phyloP scores from a whole-genome alignment of 2,329 filamentous ascomycete species.

The Chaetothyriales sp. region DNA sequence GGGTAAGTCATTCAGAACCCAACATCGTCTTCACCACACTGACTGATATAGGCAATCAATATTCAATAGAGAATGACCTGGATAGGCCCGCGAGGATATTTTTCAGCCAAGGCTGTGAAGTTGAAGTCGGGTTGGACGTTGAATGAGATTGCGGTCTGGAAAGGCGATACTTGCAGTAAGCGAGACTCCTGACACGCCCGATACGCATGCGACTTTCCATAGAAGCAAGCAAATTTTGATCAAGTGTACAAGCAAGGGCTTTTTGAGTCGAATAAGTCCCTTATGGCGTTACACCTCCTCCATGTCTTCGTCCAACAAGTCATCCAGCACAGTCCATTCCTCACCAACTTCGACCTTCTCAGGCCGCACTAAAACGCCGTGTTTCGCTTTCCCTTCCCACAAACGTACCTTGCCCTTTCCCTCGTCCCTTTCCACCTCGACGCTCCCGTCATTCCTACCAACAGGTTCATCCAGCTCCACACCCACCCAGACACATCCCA shows the following conservation, averaged over 20 bases:
- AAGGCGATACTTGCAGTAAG: too few species aligned
- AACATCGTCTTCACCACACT: background rate
- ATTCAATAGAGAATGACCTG: conserved; percentile 64
- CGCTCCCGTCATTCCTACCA: conserved; percentile 48
- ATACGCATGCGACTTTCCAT: too few species aligned
- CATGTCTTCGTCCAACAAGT: conserved; percentile 39
- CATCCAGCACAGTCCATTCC: conserved; percentile 37
- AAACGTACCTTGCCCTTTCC: conserved; percentile 26
- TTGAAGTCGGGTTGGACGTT: conserved; percentile 1
- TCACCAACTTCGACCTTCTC: conserved; percentile 49
- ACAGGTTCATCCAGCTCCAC: conserved; percentile 47
- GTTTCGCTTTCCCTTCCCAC: conserved; percentile 38
- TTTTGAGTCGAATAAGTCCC: background rate
- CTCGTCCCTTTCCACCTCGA: conserved; percentile 21
- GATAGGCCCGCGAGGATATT: conserved; percentile 62
- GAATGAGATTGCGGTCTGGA: background rate
- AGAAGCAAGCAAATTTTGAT: background rate
- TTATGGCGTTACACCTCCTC: conserved; percentile 35
- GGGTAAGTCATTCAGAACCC: conserved; percentile 45
- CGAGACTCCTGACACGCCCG: too few species aligned
- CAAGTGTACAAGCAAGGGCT: background rate
- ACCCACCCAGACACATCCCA: conserved; percentile 16
- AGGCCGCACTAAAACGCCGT: conserved; percentile 45
- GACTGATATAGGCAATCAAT: conserved; percentile 62
- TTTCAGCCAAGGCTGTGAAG: conserved; percentile 71